phyloP scores from a whole-genome alignment of 345 rosid species.

The Pistacia atlantica region DNA sequence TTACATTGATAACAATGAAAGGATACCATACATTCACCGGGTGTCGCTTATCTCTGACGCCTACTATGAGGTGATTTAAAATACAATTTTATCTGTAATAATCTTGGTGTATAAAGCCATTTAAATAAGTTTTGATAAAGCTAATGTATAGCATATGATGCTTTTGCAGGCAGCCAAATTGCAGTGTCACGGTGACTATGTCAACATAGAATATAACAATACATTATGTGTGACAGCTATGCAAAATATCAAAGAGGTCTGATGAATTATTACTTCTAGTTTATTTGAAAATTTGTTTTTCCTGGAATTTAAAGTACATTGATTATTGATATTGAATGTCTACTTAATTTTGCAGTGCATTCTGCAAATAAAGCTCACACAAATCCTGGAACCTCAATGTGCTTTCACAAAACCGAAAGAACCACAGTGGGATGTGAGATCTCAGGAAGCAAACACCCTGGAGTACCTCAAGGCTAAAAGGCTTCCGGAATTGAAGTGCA shows the following conservation, averaged over 20 bases:
- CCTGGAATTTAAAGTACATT: neutral
- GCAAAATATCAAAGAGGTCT: slow-evolving; percentile 30
- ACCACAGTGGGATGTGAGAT: slow-evolving; percentile 30
- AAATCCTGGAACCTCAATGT: slow-evolving; percentile 44
- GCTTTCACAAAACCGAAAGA: slow-evolving; percentile 31
- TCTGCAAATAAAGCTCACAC: slow-evolving; percentile 38
- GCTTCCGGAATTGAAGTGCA: slow-evolving; percentile 38
- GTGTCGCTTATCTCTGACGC: slow-evolving; percentile 40
- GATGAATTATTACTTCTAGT: neutral
- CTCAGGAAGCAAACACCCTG: slow-evolving; percentile 28
- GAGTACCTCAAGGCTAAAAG: slow-evolving; percentile 15
- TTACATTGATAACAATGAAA: slow-evolving; percentile 30
- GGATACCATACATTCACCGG: slow-evolving; percentile 36
- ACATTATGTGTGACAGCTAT: slow-evolving; percentile 30
- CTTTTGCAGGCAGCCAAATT: slow-evolving; percentile 27
- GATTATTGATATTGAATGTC: neutral
- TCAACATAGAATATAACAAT: slow-evolving; percentile 27
- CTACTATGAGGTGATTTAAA: slow-evolving; percentile 29
- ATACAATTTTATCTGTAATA: neutral
- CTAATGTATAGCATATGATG: neutral
- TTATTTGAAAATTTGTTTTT: neutral
- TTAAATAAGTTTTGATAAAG: no score
- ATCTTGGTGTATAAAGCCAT: no score
- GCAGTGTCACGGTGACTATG: slow-evolving; percentile 30
- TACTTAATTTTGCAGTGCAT: slow-evolving; percentile 30